phyloP scores from a whole-genome alignment of 306 rosid genomes.

The Psophocarpus tetragonolobus region DNA sequence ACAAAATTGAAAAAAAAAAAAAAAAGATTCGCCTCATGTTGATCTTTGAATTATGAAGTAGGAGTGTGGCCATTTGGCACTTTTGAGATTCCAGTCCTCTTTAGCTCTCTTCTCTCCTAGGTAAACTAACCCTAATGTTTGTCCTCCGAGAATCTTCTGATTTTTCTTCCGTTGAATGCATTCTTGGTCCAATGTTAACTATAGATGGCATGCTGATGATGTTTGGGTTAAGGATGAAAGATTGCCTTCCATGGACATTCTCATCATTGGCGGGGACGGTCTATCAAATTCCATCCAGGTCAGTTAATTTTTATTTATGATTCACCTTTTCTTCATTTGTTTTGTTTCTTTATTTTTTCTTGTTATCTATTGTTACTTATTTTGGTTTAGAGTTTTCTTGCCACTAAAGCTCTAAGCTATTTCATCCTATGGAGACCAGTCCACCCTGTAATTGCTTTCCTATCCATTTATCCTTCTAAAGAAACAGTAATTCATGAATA shows the following conservation, averaged over 20 bases:
- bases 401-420: not conserved
- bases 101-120: not conserved
- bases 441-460: not conserved
- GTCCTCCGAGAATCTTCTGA: not conserved
- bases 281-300: not conserved
- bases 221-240: not conserved
- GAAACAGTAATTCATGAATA: not conserved
- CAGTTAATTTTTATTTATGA: not conserved
- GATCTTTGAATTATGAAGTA: too few species aligned
- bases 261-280: constrained; percentile 35
- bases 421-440: not conserved
- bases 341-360: not conserved
- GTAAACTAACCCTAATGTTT: not conserved
- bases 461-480: not conserved
- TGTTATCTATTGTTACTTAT: not conserved
- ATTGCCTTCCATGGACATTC: constrained; percentile 63
- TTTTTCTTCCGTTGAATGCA: not conserved
- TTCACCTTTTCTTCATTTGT: not conserved
- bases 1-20: too few species aligned
- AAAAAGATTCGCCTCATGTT: too few species aligned
- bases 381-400: not conserved
- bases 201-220: constrained; percentile 52
- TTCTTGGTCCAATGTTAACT: not conserved
- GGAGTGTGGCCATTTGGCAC: not conserved
- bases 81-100: not conserved